phyloP scores from a whole-genome alignment of 495 filamentous ascomycete species.

The Penicillium longicatenatum region DNA sequence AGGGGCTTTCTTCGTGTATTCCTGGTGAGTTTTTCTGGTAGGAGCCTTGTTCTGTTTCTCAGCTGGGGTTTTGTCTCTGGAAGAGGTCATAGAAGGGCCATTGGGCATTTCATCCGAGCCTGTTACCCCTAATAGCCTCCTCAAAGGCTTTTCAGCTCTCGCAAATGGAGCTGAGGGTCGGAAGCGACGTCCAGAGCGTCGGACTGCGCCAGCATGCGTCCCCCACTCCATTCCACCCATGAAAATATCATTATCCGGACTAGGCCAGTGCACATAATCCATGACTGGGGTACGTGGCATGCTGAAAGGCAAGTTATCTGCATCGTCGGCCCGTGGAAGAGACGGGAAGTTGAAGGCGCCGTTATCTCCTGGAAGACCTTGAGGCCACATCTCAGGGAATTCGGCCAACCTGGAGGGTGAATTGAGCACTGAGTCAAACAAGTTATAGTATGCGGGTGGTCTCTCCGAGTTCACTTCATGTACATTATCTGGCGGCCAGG shows the following conservation, averaged over 20 bases:
- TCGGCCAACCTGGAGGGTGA: background rate
- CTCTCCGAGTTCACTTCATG: background rate
- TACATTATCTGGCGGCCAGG: background rate
- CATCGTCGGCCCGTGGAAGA: background rate
- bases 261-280: background rate
- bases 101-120: too few relatives aligned
- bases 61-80: too few relatives aligned
- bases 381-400: conserved; percentile 6
- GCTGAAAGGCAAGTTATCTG: background rate
- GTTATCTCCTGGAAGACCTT: conserved; percentile 1
- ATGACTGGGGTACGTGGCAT: background rate
- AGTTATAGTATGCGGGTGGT: background rate
- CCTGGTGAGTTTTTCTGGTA: too few relatives aligned
- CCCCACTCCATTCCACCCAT: background rate
- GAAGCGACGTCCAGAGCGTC: background rate
- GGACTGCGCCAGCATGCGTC: background rate
- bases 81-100: too few relatives aligned
- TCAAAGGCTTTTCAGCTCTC: background rate
- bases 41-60: background rate
- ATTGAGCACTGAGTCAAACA: conserved; percentile 1
- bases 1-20: background rate
- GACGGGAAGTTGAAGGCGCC: conserved; percentile 6
- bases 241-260: background rate
- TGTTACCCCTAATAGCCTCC: too few relatives aligned
- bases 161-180: background rate